Base-by-base conservation (phyloP, 176 grass and related monocot genomes). In the Musa schizocarpa region DNA sequence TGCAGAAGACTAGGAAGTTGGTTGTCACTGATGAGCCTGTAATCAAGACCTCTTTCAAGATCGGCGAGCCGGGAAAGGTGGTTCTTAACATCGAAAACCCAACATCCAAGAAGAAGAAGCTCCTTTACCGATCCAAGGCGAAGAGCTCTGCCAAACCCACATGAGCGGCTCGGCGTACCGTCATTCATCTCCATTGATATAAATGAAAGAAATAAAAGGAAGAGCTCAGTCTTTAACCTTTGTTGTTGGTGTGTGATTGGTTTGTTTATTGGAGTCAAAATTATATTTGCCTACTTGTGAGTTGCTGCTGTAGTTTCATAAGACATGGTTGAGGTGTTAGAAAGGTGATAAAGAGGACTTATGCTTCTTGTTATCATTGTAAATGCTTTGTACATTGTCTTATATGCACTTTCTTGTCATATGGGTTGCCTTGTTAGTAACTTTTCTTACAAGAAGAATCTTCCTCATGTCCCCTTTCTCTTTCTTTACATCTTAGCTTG, bases 31-130 rank as follows among this genome's bases (percentile, higher is more conserved):
- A 96, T 68, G 92, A 96, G 62, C 89, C 86, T 6, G 81, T 92
- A 50, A 82, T 96, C 74, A 96, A 90, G 76, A 87, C 80, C 72
- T 89, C 81, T 76, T 96, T 89, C 83, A 96, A 90, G 84, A 84
- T 79, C 0, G 23, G 87, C 1, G 89, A 96, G 81, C 56, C 82
- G 0, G 89, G 92, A 68, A 96, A 86, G 72, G 83, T 96, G 74
- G 85, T 88, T 21, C 80, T 96, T 21, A 89, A 69, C 3, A 66
- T 92, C 75, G 82, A 89, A 80, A 96, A 96, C 87, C 49, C 85
- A 0, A 80, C 89, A 34, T 96, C 89, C 20, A 96, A 96, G 92
- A 96, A 92, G 82, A 96, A 96, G 89, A 96, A 88, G 85, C 87
- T 96, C 74, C 92, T 96, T 21, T 88, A 92, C 81, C 78, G 92